A percentile compares a stretch with the other conserved stretches of the same genome.
Evolutionary conservation across 345 rosid genomes (phyloP).

Genomic region (Eucalyptus melliodora): DNA sequence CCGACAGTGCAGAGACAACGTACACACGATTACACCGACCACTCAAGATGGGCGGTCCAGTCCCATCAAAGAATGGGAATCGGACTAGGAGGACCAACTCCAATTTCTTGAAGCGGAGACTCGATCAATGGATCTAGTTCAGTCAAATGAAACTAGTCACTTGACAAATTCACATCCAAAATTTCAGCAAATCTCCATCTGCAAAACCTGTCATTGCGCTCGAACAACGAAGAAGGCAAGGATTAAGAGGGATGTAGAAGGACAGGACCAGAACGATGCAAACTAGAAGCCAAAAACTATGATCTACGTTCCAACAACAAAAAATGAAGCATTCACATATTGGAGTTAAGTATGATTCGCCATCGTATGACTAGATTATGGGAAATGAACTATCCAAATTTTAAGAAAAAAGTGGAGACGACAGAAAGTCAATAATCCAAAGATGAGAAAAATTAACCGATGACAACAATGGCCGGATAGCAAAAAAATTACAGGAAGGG

Average conservation of each 20-base stretch:
- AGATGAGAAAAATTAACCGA: neutral
- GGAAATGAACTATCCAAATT: neutral
- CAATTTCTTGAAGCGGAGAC: no score
- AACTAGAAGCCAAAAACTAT: neutral
- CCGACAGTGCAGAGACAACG: rapidly evolving
- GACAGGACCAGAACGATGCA: rapidly evolving
- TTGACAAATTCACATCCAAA: no score
- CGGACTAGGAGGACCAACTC: no score
- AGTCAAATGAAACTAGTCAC: no score
- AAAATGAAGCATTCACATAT: neutral
- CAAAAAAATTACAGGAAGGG: rapidly evolving
- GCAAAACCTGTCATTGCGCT: neutral
- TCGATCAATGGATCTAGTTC: rapidly evolving
- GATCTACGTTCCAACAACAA: rapidly evolving
- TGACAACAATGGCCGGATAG: no score
- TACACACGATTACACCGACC: no score
- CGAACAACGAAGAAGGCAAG: rapidly evolving
- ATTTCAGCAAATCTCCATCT: neutral
- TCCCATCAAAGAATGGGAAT: no score
- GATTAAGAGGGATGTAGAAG: rapidly evolving
- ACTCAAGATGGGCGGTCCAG: no score
- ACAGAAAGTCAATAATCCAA: no score
- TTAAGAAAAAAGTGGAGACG: neutral
- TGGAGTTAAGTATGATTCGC: no score
- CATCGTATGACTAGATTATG: no score